A percentile compares a stretch with the other conserved stretches of the same genome.
phyloP scores from a whole-genome alignment of 2,329 filamentous ascomycete species.

The Hypocreales sp. region DNA sequence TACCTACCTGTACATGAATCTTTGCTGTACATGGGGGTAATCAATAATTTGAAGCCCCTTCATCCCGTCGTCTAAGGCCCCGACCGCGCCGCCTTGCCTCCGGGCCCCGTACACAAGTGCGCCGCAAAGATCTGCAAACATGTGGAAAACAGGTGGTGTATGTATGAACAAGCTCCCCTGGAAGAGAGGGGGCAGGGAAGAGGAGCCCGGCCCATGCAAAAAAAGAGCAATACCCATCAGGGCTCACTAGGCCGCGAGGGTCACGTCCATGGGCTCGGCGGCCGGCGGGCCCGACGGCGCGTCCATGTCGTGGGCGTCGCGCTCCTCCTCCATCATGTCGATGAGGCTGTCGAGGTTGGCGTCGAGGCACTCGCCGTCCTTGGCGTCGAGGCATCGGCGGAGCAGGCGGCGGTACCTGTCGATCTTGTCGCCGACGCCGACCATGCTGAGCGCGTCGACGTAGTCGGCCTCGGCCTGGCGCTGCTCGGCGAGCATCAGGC shows the following conservation, averaged over 20 bases:
- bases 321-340: slow-evolving; percentile 47
- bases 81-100: no score
- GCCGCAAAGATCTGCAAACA: no score
- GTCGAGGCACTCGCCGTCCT: slow-evolving; percentile 54
- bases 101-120: no score
- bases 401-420: slow-evolving; percentile 58
- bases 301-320: slow-evolving; percentile 25
- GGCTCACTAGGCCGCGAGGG: slow-evolving; percentile 2
- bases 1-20: no score
- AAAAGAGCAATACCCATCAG: not conserved
- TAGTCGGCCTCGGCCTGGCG: slow-evolving; percentile 50
- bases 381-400: slow-evolving; percentile 49
- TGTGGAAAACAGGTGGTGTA: no score
- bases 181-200: no score
- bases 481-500: slow-evolving; percentile 41
- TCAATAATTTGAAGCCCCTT: no score
- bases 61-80: no score
- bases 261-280: slow-evolving; percentile 16
- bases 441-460: slow-evolving; percentile 49
- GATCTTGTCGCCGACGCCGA: slow-evolving; percentile 58
- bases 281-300: no score
- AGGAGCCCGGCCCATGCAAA: no score
- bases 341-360: slow-evolving; percentile 44
- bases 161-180: no score
- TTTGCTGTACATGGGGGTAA: no score